These are phyloP conservation scores for Agaricus blazei DNA, from an alignment of 768 basidiomycete genomes.

Conservation along the genomic window DNA sequence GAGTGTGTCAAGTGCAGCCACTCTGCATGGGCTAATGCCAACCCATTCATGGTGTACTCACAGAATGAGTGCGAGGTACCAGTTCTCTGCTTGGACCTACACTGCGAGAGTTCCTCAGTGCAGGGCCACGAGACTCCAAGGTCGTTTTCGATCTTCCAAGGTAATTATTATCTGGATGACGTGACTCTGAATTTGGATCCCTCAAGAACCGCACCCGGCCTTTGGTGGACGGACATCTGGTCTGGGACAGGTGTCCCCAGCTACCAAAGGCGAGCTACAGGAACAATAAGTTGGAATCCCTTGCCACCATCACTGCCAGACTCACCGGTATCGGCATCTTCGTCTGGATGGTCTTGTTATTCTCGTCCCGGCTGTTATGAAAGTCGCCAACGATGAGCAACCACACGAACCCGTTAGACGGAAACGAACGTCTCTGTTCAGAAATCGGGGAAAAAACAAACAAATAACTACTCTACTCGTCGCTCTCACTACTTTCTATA, in stretches of 20 bases:
- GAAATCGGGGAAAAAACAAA: no score
- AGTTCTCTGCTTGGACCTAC: background rate
- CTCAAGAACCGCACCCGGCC: constrained; percentile 50
- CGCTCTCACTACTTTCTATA: no score
- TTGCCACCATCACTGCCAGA: constrained; percentile 20
- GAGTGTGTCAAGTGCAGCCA: background rate
- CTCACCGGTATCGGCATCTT: constrained; percentile 35
- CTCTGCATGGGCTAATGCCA: background rate
- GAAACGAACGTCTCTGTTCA: no score
- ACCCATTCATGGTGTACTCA: background rate
- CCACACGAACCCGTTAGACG: no score
- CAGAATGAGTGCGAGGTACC: background rate
- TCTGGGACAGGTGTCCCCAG: constrained; percentile 25
- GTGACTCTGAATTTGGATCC: constrained; percentile 59
- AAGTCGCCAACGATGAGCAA: no score
- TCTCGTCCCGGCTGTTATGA: constrained; percentile 69
- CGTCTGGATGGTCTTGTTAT: constrained; percentile 69
- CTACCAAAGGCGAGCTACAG: constrained; percentile 20
- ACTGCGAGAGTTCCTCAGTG: constrained; percentile 5
- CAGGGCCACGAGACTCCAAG: constrained; percentile 11
- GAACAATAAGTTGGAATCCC: constrained; percentile 29
- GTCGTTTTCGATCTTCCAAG: constrained; percentile 12
- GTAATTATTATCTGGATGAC: constrained; percentile 52
- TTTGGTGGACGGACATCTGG: constrained; percentile 33
- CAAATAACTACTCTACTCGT: no score